phyloP scores from a whole-genome alignment of 129 eudicot species.

The Flaveria trinervia region DNA sequence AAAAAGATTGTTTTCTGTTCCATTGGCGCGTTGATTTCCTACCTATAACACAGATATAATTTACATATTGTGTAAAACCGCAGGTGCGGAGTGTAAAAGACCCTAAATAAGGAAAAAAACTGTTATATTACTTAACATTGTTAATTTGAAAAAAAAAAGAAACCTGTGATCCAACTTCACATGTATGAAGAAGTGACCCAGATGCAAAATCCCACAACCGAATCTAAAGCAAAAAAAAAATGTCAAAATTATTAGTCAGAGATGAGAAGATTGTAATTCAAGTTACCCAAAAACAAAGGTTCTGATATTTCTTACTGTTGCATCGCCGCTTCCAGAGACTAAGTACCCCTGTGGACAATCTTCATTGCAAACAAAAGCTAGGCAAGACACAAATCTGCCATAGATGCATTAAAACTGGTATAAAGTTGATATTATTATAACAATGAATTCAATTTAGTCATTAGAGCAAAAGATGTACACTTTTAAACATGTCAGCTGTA shows the following conservation, averaged over 20 bases:
- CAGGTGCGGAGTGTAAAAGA: not conserved
- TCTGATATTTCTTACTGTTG: slow-evolving; percentile 60
- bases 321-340: slow-evolving; percentile 92
- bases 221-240: slow-evolving; percentile 57
- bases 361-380: slow-evolving; percentile 55
- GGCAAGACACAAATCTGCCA: slow-evolving; percentile 81
- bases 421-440: not conserved
- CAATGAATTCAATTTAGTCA: slow-evolving; percentile 9
- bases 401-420: slow-evolving; percentile 3
- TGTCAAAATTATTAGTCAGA: not conserved
- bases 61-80: slow-evolving; percentile 9
- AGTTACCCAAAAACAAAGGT: not conserved
- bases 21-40: slow-evolving; percentile 50
- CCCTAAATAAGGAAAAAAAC: not conserved
- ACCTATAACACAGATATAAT: slow-evolving; percentile 44
- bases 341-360: slow-evolving; percentile 66
- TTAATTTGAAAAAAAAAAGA: not conserved
- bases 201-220: slow-evolving; percentile 81
- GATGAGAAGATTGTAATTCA: not conserved
- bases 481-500: not conserved
- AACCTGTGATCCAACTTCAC: slow-evolving; percentile 86
- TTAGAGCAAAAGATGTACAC: not conserved
- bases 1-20: slow-evolving; percentile 42
- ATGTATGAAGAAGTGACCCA: slow-evolving; percentile 87
- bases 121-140: not conserved